These are phyloP conservation scores for Neofusicoccum kwambonambiense DNA, from an alignment of 2,329 filamentous ascomycete species.

Conservation along the genomic window DNA sequence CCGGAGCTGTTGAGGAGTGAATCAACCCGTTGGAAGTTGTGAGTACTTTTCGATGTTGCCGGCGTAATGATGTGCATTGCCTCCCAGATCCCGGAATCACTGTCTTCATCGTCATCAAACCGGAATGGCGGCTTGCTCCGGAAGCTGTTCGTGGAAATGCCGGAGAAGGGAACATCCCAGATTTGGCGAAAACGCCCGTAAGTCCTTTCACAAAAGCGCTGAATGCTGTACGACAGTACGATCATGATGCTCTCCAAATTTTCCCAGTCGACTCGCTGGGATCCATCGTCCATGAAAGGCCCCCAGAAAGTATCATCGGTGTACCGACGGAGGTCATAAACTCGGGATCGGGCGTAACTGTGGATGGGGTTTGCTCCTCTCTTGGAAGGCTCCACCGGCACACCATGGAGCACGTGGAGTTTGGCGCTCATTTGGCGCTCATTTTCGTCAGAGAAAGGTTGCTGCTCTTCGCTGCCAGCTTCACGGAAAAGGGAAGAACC, in stretches of 20 bases:
- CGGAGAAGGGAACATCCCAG: slow-evolving; percentile 32
- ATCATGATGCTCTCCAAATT: slow-evolving; percentile 74
- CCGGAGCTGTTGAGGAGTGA: slow-evolving; percentile 34
- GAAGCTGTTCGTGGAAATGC: slow-evolving; percentile 25
- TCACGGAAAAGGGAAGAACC: slow-evolving; percentile 61
- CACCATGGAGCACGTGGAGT: slow-evolving; percentile 67
- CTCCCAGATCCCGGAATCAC: neutral
- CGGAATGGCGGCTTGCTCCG: slow-evolving; percentile 9
- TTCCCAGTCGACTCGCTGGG: slow-evolving; percentile 70
- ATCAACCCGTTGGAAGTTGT: neutral
- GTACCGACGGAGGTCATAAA: slow-evolving; percentile 73
- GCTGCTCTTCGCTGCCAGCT: neutral
- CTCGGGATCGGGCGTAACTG: slow-evolving; percentile 64
- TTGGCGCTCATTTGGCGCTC: slow-evolving; percentile 65
- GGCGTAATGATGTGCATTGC: slow-evolving; percentile 9
- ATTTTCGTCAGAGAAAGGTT: slow-evolving; percentile 37
- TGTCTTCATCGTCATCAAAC: neutral
- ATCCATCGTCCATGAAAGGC: slow-evolving; percentile 66
- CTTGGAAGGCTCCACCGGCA: slow-evolving; percentile 42
- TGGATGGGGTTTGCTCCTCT: slow-evolving; percentile 39
- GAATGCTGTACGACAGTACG: slow-evolving; percentile 63
- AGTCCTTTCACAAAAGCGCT: slow-evolving; percentile 28
- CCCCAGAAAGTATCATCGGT: slow-evolving; percentile 64
- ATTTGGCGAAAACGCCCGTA: slow-evolving; percentile 28
- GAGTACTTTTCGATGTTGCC: neutral